A percentile compares a stretch with the other conserved stretches of the same genome.
phyloP scores from a whole-genome alignment of 768 basidiomycete genomes.

The Pisolithus sp. region DNA sequence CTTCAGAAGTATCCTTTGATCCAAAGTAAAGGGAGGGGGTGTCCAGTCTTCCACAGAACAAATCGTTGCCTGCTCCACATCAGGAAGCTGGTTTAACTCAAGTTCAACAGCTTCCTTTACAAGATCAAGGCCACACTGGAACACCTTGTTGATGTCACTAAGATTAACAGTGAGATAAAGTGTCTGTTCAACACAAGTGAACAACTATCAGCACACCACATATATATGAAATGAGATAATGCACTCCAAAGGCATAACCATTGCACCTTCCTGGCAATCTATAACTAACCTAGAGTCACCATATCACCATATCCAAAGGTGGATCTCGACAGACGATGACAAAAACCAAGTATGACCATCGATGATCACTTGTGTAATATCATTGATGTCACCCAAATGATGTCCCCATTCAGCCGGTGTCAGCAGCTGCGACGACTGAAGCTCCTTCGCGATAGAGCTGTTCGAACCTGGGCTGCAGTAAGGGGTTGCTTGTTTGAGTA shows the following conservation, averaged over 20 bases:
- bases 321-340: neutral
- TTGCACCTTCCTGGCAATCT: slow-evolving; percentile 55
- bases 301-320: neutral
- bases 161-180: no score
- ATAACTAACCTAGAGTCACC: neutral
- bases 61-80: no score
- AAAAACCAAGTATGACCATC: neutral
- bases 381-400: neutral
- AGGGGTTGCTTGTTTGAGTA: neutral
- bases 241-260: slow-evolving; percentile 68
- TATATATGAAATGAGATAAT: slow-evolving; percentile 47
- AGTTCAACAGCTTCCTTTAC: neutral
- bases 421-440: neutral
- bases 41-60: no score
- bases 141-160: neutral
- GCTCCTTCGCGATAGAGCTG: neutral
- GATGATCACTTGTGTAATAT: neutral
- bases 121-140: neutral
- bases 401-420: neutral
- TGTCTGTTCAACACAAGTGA: no score
- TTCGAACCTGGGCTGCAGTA: neutral
- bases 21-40: no score
- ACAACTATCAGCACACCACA: no score
- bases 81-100: neutral
- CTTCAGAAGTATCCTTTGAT: no score